Conservation (phyloP, 305 asterid species). For the Fraxinus latifolia region DNA sequence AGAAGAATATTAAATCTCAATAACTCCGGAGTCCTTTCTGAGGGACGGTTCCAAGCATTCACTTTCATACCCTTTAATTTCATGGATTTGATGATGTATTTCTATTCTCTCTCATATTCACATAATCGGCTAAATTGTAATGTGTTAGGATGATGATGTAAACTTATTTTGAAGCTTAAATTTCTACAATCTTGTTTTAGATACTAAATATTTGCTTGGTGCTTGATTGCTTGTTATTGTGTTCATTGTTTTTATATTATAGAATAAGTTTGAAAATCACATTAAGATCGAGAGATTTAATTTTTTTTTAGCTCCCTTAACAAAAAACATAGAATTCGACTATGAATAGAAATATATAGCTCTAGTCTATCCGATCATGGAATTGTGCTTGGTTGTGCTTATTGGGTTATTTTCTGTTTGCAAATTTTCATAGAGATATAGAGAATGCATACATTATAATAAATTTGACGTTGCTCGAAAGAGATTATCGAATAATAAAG, state of each 20-base stretch:
- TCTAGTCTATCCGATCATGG: background rate
- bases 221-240: background rate
- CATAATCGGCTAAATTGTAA: background rate
- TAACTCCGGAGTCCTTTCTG: background rate
- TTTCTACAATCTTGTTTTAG: background rate
- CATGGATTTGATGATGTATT: background rate
- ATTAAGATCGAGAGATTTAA: background rate
- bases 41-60: background rate
- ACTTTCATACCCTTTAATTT: background rate
- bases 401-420: too few species aligned
- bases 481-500: background rate
- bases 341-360: background rate
- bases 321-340: background rate
- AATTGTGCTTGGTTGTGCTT: background rate
- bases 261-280: background rate
- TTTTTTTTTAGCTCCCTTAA: background rate
- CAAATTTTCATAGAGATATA: background rate
- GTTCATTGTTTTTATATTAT: background rate
- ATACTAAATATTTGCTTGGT: background rate
- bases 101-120: background rate
- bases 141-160: background rate
- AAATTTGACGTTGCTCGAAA: background rate
- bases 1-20: background rate
- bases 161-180: background rate
- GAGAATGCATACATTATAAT: background rate